phyloP scores from a whole-genome alignment of 2,329 filamentous ascomycete species.

The Microdochium trichocladiopsis region DNA sequence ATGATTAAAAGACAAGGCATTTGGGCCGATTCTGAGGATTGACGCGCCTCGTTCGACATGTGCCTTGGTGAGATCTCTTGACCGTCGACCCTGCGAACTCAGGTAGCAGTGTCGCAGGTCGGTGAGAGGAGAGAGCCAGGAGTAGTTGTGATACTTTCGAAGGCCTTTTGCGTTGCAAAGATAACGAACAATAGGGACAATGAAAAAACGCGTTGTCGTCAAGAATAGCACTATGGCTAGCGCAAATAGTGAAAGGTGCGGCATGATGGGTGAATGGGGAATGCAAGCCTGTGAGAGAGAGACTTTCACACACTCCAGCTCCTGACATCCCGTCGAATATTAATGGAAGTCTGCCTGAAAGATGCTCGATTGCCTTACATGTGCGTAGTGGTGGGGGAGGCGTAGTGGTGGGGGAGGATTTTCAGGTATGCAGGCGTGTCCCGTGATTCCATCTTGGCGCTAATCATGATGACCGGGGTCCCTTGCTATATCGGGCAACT shows the following conservation, averaged over 20 bases:
- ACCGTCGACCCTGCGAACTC: neutral
- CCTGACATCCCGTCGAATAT: no score
- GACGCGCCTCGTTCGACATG: neutral
- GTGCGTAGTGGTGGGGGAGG: no score
- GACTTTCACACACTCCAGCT: neutral
- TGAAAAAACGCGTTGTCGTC: neutral
- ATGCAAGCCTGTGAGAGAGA: neutral
- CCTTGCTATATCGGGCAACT: neutral
- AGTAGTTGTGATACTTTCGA: neutral
- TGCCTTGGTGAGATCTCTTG: neutral
- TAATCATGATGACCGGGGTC: no score
- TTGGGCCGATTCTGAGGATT: slow-evolving; percentile 36
- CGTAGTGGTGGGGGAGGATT: neutral
- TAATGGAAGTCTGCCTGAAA: no score
- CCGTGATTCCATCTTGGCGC: no score
- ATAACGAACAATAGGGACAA: neutral
- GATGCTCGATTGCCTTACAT: no score
- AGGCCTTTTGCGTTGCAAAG: neutral
- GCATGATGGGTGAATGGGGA: neutral
- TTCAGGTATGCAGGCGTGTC: no score
- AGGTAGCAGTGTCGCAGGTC: slow-evolving; percentile 1
- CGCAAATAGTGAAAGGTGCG: neutral
- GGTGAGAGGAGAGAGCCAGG: neutral
- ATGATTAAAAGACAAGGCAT: slow-evolving; percentile 32
- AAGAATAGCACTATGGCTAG: neutral